Base-by-base conservation (phyloP, 1,284 basidiomycete genomes). In the Malassezia equina region DNA sequence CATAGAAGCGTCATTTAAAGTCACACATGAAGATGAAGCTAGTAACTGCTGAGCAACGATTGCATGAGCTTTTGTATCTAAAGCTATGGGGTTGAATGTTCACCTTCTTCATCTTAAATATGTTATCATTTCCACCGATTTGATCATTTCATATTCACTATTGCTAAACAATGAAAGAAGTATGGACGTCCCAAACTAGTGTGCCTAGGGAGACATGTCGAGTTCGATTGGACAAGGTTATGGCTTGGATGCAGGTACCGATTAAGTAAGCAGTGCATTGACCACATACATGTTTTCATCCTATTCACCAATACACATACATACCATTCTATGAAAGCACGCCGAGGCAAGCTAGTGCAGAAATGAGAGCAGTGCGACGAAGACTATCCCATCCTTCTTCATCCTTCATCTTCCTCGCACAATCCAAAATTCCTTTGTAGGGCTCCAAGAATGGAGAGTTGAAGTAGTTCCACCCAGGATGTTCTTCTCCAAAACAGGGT, bases 381-480 rank as follows among this genome's bases (percentile, higher is more conserved):
- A 46, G 44, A 46, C 44, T 46, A 29, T 11, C n/a, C 27, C 29
- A 29, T n/a, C 44, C 44, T 46, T 46, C 44, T 46, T 46, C 44
- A 23, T 33, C 23, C 8, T 23, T 27, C 27, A 46, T 46, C 29
- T 46, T 46, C 27, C 29, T 27, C 6, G 19, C 15, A 23, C 27
- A 23, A 33, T 46, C 44, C 44, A 46, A 9, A 23, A 46, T 31
- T n/a, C 44, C 29, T 21, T 27, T 46, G n/a, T 46, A 46, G 2
- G 44, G 44, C 44, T 46, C 44, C 12, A 46, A 12, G 17, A 32
- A 25, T 11, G 44, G 29, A 19, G 19, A 17, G 17, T 25, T 25
- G 15, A 46, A 46, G 29, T 32, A 46, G 27, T 27, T 46, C 44
- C 44, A 46, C 19, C 27, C 44, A 15, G 44, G 44, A 33, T 46